These are phyloP conservation scores for Fusarium nodosum DNA, from an alignment of 2,329 filamentous ascomycete species.

Conservation along the genomic window DNA sequence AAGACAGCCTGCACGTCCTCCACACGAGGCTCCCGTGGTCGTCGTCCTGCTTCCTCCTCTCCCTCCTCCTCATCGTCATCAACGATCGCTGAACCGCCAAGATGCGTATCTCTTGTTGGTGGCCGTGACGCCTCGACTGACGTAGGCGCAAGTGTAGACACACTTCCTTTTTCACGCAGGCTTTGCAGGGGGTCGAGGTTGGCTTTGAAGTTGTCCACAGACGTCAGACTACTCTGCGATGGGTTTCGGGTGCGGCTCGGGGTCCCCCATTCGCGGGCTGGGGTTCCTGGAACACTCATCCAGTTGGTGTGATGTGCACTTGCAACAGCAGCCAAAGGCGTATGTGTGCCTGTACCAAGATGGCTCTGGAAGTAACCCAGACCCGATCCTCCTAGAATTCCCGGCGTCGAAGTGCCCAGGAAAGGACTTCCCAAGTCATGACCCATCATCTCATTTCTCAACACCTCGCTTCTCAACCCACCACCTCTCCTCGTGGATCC, in stretches of 20 bases:
- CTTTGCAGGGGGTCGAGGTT: conserved; percentile 58
- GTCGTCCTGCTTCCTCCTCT: conserved; percentile 46
- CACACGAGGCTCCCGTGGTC: conserved; percentile 74
- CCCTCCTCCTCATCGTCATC: conserved; percentile 55
- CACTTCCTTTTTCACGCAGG: conserved; percentile 71
- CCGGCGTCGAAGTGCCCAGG: conserved; percentile 71
- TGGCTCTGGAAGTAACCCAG: conserved; percentile 88
- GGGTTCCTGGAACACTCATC: conserved; percentile 50
- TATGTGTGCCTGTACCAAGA: conserved; percentile 80
- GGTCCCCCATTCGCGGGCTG: conserved; percentile 29
- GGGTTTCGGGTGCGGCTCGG: conserved; percentile 58
- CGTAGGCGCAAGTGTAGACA: conserved; percentile 72
- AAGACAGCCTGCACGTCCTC: conserved; percentile 96
- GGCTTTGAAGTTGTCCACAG: conserved; percentile 58
- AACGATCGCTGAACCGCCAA: conserved; percentile 56
- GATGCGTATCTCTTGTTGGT: conserved; percentile 66
- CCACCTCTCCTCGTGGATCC: conserved; percentile 45
- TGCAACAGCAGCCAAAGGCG: conserved; percentile 83
- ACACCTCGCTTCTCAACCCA: conserved; percentile 52
- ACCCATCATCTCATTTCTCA: conserved; percentile 52
- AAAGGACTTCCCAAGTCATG: conserved; percentile 68
- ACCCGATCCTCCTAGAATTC: conserved; percentile 77
- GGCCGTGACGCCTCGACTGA: conserved; percentile 67
- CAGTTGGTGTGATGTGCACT: conserved; percentile 66
- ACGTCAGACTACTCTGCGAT: conserved; percentile 62